Evolutionary conservation across 352 stramenopile species (phyloP).

Genomic region (Blastocystis sp.): DNA sequence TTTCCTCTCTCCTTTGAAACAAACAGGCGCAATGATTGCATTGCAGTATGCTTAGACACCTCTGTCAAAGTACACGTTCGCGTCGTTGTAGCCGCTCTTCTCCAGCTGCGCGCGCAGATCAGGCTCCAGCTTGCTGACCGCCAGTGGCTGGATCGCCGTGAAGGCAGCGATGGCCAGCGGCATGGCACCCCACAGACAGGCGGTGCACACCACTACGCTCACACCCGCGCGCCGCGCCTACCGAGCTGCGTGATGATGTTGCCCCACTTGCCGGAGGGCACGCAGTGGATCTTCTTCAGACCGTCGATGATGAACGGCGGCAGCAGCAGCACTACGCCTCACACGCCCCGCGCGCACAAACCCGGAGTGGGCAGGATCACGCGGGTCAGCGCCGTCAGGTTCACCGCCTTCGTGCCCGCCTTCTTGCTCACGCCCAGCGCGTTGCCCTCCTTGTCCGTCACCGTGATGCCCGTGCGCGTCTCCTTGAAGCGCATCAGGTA

Average conservation of each 20-base stretch:
- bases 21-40: constrained; percentile 4
- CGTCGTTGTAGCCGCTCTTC: background rate
- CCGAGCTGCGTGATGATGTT: constrained; percentile 42
- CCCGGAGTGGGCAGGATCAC: constrained; percentile 82
- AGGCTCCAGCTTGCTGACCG: constrained; percentile 35
- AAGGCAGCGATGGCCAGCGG: constrained; percentile 80
- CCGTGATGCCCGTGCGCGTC: constrained; percentile 72
- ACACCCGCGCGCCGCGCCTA: background rate
- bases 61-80: constrained; percentile 55
- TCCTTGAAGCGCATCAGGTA: constrained; percentile 84
- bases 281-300: constrained; percentile 17
- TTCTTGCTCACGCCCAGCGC: constrained; percentile 74
- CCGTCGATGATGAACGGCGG: constrained; percentile 69
- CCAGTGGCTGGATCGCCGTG: constrained; percentile 70
- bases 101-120: constrained; percentile 3
- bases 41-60: constrained; percentile 42
- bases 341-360: constrained; percentile 73
- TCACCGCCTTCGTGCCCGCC: no score
- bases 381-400: no score
- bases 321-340: constrained; percentile 53
- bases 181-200: constrained; percentile 79
- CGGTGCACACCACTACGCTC: constrained; percentile 48
- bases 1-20: background rate
- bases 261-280: constrained; percentile 55
- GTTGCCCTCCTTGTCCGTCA: constrained; percentile 74